Percentiles rank a stretch among this genome's conserved stretches.
Conservation (phyloP, 345 rosid genomes). For the Acer negundo region DNA sequence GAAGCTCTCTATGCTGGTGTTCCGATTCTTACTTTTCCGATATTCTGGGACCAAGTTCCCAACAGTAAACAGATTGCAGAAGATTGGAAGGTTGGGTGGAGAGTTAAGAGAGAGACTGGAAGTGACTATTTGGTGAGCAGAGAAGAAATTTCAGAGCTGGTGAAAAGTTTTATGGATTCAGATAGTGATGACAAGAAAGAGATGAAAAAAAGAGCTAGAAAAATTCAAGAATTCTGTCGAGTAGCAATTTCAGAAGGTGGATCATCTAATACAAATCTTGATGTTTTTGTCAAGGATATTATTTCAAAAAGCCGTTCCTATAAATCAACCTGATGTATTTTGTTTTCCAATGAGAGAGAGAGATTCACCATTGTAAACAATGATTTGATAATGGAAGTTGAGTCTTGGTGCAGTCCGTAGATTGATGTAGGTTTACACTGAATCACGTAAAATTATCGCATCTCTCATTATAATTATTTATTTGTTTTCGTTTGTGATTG, state of each 20-base stretch:
- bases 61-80: conserved; percentile 37
- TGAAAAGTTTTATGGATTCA: conserved; percentile 28
- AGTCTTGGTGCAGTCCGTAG: too few species aligned
- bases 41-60: conserved; percentile 27
- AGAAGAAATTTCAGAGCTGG: conserved; percentile 24
- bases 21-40: conserved; percentile 42
- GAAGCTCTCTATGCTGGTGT: conserved; percentile 41
- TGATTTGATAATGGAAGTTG: too few species aligned
- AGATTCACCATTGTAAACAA: too few species aligned
- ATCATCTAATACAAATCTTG: conserved; percentile 17
- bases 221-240: conserved; percentile 19
- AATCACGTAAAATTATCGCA: too few species aligned
- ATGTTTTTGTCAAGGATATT: conserved; percentile 8
- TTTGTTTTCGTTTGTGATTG: too few species aligned
- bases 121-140: conserved; percentile 23
- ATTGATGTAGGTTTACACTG: too few species aligned
- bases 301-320: neutral
- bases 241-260: conserved; percentile 31
- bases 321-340: neutral
- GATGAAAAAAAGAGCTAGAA: conserved; percentile 26
- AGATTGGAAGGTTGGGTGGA: conserved; percentile 45
- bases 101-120: conserved; percentile 5
- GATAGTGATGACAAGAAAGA: conserved; percentile 22
- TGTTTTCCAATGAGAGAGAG: too few species aligned
- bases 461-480: too few species aligned